Evolutionary conservation across 2,329 filamentous ascomycete genomes (phyloP), one percentile per base, ranked within the genome.

Genomic region (Aspergillus pseudoviridinutans): DNA sequence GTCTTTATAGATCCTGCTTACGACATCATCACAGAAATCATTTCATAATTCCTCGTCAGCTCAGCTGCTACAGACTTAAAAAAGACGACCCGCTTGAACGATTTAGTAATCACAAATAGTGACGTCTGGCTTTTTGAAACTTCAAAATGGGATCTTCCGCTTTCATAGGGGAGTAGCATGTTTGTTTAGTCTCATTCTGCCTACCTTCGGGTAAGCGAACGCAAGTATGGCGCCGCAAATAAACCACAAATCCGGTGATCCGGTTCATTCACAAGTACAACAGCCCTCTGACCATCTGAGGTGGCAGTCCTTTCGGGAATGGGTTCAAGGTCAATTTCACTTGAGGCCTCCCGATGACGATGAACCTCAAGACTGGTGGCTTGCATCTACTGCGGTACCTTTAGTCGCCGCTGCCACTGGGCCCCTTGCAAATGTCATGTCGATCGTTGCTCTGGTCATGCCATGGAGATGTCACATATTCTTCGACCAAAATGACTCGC

Each of bases 351-450:
- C 71, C 24, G 76, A 78, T 17, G 77, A 79, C 59, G 75, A 76
- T 50, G 73, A 77, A 47, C 73, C 71, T 7, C 71, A 76, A 53
- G 73, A 77, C 52, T 80, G 78, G 78, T 82, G 79, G 79, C 71
- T 81, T 60, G 78, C 78, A 1, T 79, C 78, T 2, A 82, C 78
- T 1, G 78, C 78, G 3, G 80, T 92, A 61, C 90, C 89, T 32
- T 85, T 97, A 69, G 82, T 94, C 10, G 91, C 92, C 2, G 92
- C 91, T 35, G 91, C 92, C 0, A 82, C 94, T 2, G 91, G 91
- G 0, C 92, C 92, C 0, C 84, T 96, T 9, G 92, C 92, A 2
- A 96, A 92, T 57, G 87, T 94, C 29, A 89, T 94, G 74, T 93
- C 89, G 57, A 91, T 96, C 58, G 91, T 89, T 60, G 90, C 92